phyloP scores from a whole-genome alignment of 352 stramenopile genomes.

The Poterioochromonas sp. region DNA sequence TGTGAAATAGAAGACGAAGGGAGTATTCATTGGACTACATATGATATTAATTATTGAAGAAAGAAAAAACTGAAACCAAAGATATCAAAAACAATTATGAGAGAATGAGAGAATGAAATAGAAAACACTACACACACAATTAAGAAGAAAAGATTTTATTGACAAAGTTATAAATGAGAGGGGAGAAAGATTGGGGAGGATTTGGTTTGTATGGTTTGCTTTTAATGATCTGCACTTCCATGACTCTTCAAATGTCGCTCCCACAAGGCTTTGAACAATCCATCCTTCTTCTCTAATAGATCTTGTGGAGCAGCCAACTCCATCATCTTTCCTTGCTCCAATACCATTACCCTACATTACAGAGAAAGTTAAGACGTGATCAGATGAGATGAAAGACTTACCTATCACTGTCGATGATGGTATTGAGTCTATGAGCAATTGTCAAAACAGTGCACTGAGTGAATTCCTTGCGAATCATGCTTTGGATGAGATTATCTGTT shows the following conservation, averaged over 20 bases:
- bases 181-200: too few species aligned
- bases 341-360: conserved; percentile 71
- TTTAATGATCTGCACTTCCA: background rate
- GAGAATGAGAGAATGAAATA: too few species aligned
- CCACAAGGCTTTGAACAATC: background rate
- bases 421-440: conserved; percentile 92
- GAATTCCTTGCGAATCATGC: conserved; percentile 67
- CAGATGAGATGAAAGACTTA: background rate
- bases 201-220: too few species aligned
- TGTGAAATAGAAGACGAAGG: too few species aligned
- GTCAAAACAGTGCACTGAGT: conserved; percentile 80
- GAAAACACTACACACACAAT: too few species aligned
- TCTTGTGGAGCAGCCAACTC: conserved; percentile 70
- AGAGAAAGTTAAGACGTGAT: background rate
- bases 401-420: conserved; percentile 88
- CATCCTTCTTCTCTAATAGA: conserved; percentile 44
- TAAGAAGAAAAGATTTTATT: too few species aligned
- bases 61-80: too few species aligned
- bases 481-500: conserved; percentile 72
- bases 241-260: conserved; percentile 44
- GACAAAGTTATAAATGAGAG: too few species aligned
- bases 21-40: too few species aligned
- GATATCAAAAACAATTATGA: too few species aligned
- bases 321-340: conserved; percentile 78
- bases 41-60: too few species aligned